Evolutionary conservation across 768 basidiomycete species (phyloP).

Genomic region (Amanita subjunquillea): DNA sequence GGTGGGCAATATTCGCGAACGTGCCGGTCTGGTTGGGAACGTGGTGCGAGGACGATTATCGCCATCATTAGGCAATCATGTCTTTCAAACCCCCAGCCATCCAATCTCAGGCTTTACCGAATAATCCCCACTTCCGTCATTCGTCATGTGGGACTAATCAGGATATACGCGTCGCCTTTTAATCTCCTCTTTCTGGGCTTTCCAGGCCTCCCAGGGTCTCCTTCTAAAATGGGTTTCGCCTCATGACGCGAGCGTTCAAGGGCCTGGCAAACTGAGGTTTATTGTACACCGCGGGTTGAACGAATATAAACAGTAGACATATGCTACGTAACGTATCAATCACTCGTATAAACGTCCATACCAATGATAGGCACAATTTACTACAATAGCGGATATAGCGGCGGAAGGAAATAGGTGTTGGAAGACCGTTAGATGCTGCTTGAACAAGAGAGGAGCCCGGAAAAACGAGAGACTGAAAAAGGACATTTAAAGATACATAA

Average conservation of each 20-base stretch:
- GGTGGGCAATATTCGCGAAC: neutral
- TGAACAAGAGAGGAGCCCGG: conserved; percentile 9
- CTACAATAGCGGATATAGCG: conserved; percentile 6
- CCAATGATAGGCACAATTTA: neutral
- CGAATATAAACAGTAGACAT: neutral
- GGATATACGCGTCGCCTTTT: too few relatives aligned
- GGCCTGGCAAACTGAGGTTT: conserved; percentile 26
- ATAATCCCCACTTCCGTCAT: too few relatives aligned
- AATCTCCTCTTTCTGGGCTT: too few relatives aligned
- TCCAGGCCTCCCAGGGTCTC: too few relatives aligned
- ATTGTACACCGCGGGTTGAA: neutral
- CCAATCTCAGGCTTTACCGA: too few relatives aligned
- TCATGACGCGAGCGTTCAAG: too few relatives aligned
- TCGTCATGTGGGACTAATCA: too few relatives aligned
- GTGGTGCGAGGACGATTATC: too few relatives aligned
- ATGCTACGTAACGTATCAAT: conserved; percentile 1
- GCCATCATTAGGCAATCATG: too few relatives aligned
- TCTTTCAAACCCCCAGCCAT: too few relatives aligned
- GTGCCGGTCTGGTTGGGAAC: neutral
- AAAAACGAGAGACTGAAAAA: conserved; percentile 7
- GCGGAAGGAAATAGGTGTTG: neutral
- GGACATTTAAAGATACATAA: conserved; percentile 1
- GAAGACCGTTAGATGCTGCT: conserved; percentile 16
- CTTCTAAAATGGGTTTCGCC: too few relatives aligned
- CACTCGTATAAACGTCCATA: conserved; percentile 3